Base-by-base conservation (phyloP, 2,329 filamentous ascomycete genomes). In the Aspergillus novofumigatus region DNA sequence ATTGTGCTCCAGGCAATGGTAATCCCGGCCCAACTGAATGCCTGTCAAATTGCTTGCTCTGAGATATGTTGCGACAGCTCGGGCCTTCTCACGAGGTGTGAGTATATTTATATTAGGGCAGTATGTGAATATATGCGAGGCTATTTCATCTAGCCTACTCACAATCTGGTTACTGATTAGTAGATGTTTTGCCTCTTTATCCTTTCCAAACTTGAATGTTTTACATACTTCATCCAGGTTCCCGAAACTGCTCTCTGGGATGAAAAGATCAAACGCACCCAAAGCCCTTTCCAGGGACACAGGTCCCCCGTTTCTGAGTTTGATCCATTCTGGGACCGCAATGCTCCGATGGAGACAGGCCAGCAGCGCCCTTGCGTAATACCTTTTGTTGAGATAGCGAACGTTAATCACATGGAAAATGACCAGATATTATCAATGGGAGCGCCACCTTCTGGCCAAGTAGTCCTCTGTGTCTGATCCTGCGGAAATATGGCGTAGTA, bases 231-330 rank as follows among this genome's bases (percentile, higher is more conserved):
- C 86, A 56, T 89, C 82, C 52, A 93, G 75, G 68, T 95, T 91
- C n/a, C 88, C 86, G 29, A 81, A 80, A 20, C 85, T 82, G 54
- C 88, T 87, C 62, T 88, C 85, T 28, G 93, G 78, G 49, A 96
- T 85, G 73, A 97, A 97, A 74, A 97, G 83, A 72, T 97, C 94
- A 71, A 95, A 96, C 14, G 88, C 89, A 21, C 87, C 89, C 17
- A 97, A 77, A 1, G 88, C 88, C 56, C 83, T 82, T 70, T 96
- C 92, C 21, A 96, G 79, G 7, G 83, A 72, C 23, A 86, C 77
- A 54, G 78, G 74, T 53, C 82, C 79, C 5, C 81, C 77, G 26
- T 75, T 70, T 45, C 72, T 75, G 53, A 90, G 63, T 54, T 81
- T 81, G 60, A 77, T 78, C 93, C 92, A 97, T 69, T 90, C 84